phyloP scores from a whole-genome alignment of 257 asterid genomes.

The Solanum bulbocastanum region DNA sequence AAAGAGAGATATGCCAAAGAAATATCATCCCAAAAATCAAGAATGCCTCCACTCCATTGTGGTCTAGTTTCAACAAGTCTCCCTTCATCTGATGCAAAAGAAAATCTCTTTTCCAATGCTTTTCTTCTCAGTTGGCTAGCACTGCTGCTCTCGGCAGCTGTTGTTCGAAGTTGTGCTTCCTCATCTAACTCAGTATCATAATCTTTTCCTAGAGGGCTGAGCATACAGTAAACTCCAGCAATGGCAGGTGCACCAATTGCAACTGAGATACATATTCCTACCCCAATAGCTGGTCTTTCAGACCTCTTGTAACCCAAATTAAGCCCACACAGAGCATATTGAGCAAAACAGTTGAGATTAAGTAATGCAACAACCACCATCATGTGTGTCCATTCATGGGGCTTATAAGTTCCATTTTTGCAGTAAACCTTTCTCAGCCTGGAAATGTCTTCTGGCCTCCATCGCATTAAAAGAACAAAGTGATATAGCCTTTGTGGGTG shows the following conservation, averaged over 20 bases:
- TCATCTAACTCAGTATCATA: conserved; percentile 44
- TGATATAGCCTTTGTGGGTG: conserved; percentile 78
- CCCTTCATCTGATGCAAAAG: conserved; percentile 38
- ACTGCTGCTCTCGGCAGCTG: conserved; percentile 23
- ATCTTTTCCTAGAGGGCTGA: conserved; percentile 82
- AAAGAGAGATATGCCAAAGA: conserved; percentile 76
- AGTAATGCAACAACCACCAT: conserved; percentile 67
- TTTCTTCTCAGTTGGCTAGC: conserved; percentile 30
- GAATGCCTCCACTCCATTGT: conserved; percentile 76
- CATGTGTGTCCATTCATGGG: conserved; percentile 83
- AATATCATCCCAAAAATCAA: conserved; percentile 85
- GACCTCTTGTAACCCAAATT: conserved; percentile 62
- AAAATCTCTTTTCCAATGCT: conserved; percentile 51
- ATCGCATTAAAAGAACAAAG: conserved; percentile 47
- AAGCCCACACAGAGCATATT: conserved; percentile 73
- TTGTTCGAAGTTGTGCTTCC: conserved; percentile 40
- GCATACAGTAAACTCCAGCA: conserved; percentile 60
- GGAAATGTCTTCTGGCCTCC: conserved; percentile 47
- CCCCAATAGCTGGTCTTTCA: conserved; percentile 67
- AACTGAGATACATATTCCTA: conserved; percentile 51
- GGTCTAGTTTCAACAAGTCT: conserved; percentile 44
- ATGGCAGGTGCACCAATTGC: conserved; percentile 75
- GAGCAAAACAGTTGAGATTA: conserved; percentile 68
- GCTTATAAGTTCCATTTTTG: conserved; percentile 65
- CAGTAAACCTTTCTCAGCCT: conserved; percentile 65